phyloP scores from a whole-genome alignment of 768 basidiomycete genomes.

The Suillus subaureus region DNA sequence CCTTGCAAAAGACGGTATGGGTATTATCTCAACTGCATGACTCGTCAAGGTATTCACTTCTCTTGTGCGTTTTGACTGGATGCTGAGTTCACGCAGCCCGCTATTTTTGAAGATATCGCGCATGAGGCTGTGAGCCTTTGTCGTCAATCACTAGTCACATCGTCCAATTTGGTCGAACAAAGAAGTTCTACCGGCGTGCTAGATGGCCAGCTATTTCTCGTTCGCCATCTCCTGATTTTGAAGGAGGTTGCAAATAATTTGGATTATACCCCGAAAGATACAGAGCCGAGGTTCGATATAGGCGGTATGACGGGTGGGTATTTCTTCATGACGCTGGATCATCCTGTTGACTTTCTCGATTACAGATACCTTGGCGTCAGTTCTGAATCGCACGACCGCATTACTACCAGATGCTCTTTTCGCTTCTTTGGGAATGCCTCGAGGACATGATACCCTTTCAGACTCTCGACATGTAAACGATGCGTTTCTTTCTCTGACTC shows the following conservation, averaged over 20 bases:
- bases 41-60: conserved; percentile 74
- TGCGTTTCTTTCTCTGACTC: background rate
- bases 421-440: conserved; percentile 66
- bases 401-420: conserved; percentile 71
- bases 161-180: conserved; percentile 63
- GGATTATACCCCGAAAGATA: conserved; percentile 57
- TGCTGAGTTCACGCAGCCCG: conserved; percentile 56
- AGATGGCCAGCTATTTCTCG: conserved; percentile 85
- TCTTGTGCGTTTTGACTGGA: background rate
- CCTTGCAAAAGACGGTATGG: conserved; percentile 87
- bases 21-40: conserved; percentile 87
- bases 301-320: conserved; percentile 61
- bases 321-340: background rate
- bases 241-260: conserved; percentile 87
- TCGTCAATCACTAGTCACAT: conserved; percentile 75
- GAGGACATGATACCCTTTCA: conserved; percentile 59
- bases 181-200: conserved; percentile 49
- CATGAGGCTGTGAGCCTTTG: conserved; percentile 89
- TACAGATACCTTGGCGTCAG: conserved; percentile 33
- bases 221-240: conserved; percentile 86
- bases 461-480: conserved; percentile 71
- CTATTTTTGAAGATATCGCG: conserved; percentile 95
- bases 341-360: background rate
- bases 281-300: conserved; percentile 44
- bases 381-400: conserved; percentile 35